Conservation (phyloP, 306 rosid species). For the Pyrus communis region DNA sequence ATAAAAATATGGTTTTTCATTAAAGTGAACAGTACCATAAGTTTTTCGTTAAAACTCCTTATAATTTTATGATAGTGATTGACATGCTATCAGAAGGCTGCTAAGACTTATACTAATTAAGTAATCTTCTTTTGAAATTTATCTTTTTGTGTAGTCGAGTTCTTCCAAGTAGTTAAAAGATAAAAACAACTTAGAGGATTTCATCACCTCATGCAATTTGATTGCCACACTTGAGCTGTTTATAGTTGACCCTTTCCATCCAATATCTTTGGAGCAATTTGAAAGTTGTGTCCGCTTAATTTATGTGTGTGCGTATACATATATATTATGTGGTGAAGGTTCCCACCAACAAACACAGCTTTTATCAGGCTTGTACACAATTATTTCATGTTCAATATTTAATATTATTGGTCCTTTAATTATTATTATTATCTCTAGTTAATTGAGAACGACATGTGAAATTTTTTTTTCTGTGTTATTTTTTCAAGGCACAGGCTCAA, state of each 20-base stretch:
- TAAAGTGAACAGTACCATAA: no score
- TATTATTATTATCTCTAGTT: neutral
- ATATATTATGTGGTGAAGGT: no score
- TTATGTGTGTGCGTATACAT: neutral
- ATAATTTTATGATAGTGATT: neutral
- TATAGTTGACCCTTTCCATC: neutral
- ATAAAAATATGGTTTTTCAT: no score
- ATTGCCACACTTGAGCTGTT: neutral
- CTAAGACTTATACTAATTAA: no score
- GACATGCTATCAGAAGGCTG: neutral
- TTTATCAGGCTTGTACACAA: neutral
- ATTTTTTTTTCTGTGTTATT: neutral
- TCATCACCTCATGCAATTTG: neutral
- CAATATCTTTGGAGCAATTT: constrained; percentile 20
- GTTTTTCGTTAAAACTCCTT: no score
- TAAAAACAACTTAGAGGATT: neutral
- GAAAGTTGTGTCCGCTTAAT: neutral
- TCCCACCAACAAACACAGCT: neutral
- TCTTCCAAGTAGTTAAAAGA: no score
- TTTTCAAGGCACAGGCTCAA: no score
- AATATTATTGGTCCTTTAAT: neutral
- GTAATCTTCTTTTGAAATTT: no score
- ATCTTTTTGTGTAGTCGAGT: no score
- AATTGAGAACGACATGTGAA: neutral
- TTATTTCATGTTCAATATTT: no score